Evolutionary conservation across 768 basidiomycete genomes (phyloP).

Genomic region (Tulasnella sp.): DNA sequence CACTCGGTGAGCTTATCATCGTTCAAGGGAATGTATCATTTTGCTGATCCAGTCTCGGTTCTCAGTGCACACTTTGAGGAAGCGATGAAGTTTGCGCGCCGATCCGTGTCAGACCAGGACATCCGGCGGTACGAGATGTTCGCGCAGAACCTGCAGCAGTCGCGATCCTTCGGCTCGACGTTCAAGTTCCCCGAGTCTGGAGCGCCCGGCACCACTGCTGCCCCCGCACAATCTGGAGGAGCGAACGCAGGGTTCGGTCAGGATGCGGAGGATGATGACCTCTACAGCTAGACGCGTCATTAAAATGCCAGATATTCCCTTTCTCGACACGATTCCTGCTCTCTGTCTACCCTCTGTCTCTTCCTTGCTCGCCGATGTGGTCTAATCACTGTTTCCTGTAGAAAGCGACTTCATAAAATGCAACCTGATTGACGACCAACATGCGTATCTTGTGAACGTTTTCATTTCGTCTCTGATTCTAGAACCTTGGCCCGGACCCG

Average conservation of each 20-base stretch:
- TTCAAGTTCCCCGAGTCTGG: conserved; percentile 95
- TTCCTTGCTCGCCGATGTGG: too few species aligned
- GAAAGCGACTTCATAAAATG: too few species aligned
- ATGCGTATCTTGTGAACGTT: too few species aligned
- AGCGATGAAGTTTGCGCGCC: conserved; percentile 94
- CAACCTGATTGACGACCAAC: too few species aligned
- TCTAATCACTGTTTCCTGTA: too few species aligned
- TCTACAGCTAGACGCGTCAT: conserved; percentile 55
- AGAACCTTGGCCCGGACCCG: too few species aligned
- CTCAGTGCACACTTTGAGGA: conserved; percentile 92
- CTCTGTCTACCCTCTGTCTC: not conserved
- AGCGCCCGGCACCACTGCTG: conserved; percentile 26
- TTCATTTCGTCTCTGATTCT: too few species aligned
- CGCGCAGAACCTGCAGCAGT: conserved; percentile 85
- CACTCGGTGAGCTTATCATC: conserved; percentile 41
- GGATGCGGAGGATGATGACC: conserved; percentile 78
- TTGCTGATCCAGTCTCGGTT: not conserved
- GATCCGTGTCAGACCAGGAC: conserved; percentile 92
- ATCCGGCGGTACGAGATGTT: conserved; percentile 99
- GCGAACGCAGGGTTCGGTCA: conserved; percentile 68
- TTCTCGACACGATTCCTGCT: not conserved
- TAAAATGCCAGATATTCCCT: not conserved
- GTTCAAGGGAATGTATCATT: not conserved
- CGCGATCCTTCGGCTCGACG: conserved; percentile 82
- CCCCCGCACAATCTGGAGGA: conserved; percentile 25